A percentile compares a stretch with the other conserved stretches of the same genome.
These are phyloP conservation scores for Phialophora tarda DNA, from an alignment of 2,329 filamentous ascomycete species.

Conservation along the genomic window DNA sequence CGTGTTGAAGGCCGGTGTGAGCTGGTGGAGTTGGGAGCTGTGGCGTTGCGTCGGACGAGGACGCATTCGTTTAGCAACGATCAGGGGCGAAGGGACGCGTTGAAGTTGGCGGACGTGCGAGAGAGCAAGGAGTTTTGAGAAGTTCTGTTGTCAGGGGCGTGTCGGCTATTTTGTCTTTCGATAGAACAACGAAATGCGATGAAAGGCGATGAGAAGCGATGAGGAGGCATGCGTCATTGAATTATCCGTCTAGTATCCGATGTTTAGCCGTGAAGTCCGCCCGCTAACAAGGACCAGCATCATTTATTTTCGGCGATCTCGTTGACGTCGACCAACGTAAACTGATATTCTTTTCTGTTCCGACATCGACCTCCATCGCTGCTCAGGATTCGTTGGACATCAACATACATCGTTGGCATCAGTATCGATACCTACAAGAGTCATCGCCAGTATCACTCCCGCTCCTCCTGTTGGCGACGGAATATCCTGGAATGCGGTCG, in stretches of 20 bases:
- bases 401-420: neutral
- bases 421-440: no score
- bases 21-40: slow-evolving; percentile 21
- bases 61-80: slow-evolving; percentile 30
- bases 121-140: slow-evolving; percentile 19
- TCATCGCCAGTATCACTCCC: neutral
- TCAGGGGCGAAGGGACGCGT: slow-evolving; percentile 17
- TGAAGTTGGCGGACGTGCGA: slow-evolving; percentile 31
- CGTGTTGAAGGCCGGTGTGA: slow-evolving; percentile 26
- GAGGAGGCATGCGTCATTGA: neutral
- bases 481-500: no score
- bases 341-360: no score
- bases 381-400: neutral
- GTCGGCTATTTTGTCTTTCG: neutral
- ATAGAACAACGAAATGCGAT: neutral
- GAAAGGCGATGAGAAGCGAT: neutral
- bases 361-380: neutral
- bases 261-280: neutral
- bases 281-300: neutral
- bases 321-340: neutral
- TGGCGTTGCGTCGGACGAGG: slow-evolving; percentile 7
- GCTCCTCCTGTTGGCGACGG: neutral
- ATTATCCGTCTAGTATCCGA: neutral
- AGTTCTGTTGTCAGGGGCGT: neutral
- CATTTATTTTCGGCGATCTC: neutral